A percentile compares a stretch with the other conserved stretches of the same genome.
Evolutionary conservation across 257 asterid species (phyloP).

Genomic region (Voacanga thouarsii): DNA sequence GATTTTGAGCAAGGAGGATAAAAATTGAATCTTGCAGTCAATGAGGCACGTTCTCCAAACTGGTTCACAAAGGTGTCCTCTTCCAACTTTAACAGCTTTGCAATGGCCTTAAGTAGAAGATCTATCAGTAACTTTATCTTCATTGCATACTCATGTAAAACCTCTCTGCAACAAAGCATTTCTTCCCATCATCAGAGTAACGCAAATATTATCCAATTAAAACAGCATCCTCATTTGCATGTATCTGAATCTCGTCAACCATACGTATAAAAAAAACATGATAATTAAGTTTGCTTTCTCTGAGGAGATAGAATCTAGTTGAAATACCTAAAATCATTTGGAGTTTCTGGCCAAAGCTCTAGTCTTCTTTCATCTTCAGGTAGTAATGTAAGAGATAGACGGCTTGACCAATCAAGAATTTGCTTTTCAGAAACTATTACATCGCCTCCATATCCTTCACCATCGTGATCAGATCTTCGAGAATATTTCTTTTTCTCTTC

Average conservation of each 20-base stretch:
- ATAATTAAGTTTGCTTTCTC: no score
- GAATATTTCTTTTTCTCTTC: slow-evolving; percentile 14
- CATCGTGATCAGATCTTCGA: background rate
- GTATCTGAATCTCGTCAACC: background rate
- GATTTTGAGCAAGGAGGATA: slow-evolving; percentile 46
- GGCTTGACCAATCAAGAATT: slow-evolving; percentile 21
- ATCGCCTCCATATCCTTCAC: slow-evolving; percentile 21
- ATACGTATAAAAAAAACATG: no score
- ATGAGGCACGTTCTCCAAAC: slow-evolving; percentile 14
- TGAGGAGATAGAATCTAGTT: background rate
- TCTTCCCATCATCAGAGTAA: no score
- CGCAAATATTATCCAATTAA: no score
- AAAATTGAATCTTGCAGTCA: slow-evolving; percentile 25
- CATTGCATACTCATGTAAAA: slow-evolving; percentile 5
- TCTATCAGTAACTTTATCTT: background rate
- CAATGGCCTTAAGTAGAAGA: slow-evolving; percentile 5
- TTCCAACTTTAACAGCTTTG: slow-evolving; percentile 19
- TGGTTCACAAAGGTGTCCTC: slow-evolving; percentile 19
- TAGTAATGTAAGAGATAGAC: background rate
- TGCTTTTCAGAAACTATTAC: slow-evolving; percentile 10
- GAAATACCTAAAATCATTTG: slow-evolving; percentile 15
- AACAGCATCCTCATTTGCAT: background rate
- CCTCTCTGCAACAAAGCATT: slow-evolving; percentile 7
- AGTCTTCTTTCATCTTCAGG: slow-evolving; percentile 12
- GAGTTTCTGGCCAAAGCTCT: slow-evolving; percentile 14